Evolutionary conservation across 2,329 filamentous ascomycete genomes (phyloP), one percentile per base, ranked within the genome.

Genomic region (Didymella pinodella): DNA sequence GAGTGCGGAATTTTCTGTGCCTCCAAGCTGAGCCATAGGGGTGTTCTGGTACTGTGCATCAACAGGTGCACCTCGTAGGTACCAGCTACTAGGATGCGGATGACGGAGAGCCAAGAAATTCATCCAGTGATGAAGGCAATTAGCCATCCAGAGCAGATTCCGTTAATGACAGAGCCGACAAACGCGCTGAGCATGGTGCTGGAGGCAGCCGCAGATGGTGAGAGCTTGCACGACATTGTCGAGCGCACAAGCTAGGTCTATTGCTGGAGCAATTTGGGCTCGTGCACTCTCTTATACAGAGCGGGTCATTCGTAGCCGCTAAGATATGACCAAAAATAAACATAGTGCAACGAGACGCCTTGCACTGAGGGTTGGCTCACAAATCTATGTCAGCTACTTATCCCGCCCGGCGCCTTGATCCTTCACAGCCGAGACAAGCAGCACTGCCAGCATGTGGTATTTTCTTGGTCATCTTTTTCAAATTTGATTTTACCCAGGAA

Each of bases 51-150:
- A 48, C n/a, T 31, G 8, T 6, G 34, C 16, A 26, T 25, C 20
- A 3, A 34, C 16, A 48, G 22, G 14, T 44, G 29, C 7, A 34
- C 2, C 20, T 57, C 47, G 4, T 31, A 57, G 14, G 20, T 8
- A 5, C 54, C 47, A 25, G 54, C 41, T 14, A 26, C 31, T 6
- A 57, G 25, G n/a, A 51, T 51, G 12, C 47, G 54, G 12, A 51
- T 11, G 10, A 49, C 40, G 16, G 54, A 41, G 3, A 56, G n/a
- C 54, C 47, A 56, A 1, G 40, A 44, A 8, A 46, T 45, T 47
- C 46, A 49, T 1, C 47, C 54, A 6, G 47, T 56, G 18, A 57
- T 32, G 25, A 51, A 57, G 1, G 54, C 54, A 4, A 57, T 57
- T 7, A 46, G 7, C 12, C 12, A 25, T 12, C 54, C 54, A 8